Conservation (phyloP, 805 yeast species). For the Candida maris region DNA sequence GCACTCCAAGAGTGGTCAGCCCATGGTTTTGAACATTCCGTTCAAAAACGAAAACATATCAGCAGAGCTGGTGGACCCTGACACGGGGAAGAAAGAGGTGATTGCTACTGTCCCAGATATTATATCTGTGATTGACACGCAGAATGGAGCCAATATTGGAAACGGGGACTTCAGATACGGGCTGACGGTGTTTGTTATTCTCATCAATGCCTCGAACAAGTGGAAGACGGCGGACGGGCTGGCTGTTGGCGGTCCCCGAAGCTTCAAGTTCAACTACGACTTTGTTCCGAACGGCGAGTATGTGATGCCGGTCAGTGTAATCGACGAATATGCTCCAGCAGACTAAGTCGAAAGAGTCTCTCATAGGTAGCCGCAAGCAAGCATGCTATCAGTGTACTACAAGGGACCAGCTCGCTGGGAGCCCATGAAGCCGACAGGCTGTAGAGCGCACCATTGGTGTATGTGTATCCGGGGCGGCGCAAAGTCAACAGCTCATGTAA, state of each 20-base stretch:
- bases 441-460: no score
- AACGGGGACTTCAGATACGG: constrained; percentile 48
- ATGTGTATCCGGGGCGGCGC: no score
- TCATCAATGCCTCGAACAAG: constrained; percentile 34
- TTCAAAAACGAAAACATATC: constrained; percentile 47
- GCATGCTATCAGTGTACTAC: no score
- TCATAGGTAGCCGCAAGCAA: no score
- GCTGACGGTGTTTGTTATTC: constrained; percentile 40
- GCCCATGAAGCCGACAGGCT: no score
- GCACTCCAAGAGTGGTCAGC: constrained; percentile 18
- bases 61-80: constrained; percentile 25
- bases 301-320: constrained; percentile 36
- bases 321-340: constrained; percentile 39
- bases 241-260: constrained; percentile 40
- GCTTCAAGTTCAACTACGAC: constrained; percentile 32
- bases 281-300: constrained; percentile 38
- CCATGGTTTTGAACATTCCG: constrained; percentile 29
- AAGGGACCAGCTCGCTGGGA: no score
- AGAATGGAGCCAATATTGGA: constrained; percentile 44
- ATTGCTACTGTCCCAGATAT: constrained; percentile 44
- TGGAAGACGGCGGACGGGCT: constrained; percentile 38
- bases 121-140: constrained; percentile 39
- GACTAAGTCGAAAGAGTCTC: no score
- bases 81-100: constrained; percentile 22
- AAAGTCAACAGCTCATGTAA: no score